phyloP scores from a whole-genome alignment of 495 filamentous ascomycete genomes.

The Durotheca rogersii region DNA sequence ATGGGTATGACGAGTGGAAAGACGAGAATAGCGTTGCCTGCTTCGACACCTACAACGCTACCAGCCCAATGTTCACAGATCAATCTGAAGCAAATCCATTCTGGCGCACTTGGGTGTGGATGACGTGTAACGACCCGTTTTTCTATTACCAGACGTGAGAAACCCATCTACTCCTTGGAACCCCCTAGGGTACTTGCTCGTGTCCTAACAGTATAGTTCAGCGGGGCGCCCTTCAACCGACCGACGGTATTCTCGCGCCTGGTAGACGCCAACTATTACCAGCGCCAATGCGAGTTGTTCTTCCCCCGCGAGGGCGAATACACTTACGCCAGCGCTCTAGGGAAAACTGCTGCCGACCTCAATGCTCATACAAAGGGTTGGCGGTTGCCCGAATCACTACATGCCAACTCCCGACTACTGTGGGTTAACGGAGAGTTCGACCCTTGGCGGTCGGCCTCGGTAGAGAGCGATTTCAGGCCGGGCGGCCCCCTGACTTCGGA shows the following conservation, averaged over 20 bases:
- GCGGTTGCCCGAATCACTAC: conserved; percentile 46
- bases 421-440: conserved; percentile 63
- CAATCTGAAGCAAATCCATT: conserved; percentile 44
- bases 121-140: conserved; percentile 65
- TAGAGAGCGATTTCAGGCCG: conserved; percentile 54
- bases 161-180: no score
- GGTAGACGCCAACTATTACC: conserved; percentile 55
- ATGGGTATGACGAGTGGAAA: conserved; percentile 51
- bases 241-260: conserved; percentile 55
- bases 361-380: conserved; percentile 61
- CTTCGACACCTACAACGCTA: conserved; percentile 56
- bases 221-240: conserved; percentile 47
- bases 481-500: conserved; percentile 54
- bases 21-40: conserved; percentile 48
- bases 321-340: conserved; percentile 51
- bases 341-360: conserved; percentile 50
- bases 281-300: conserved; percentile 55
- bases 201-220: conserved; percentile 29
- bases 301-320: conserved; percentile 55
- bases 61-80: conserved; percentile 57
- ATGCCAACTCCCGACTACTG: conserved; percentile 49
- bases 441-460: conserved; percentile 57
- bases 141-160: conserved; percentile 58
- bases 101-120: conserved; percentile 61
- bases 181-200: no score